These are phyloP conservation scores for Colletotrichum sp. DNA, from an alignment of 2,329 filamentous ascomycete genomes.

Conservation along the genomic window DNA sequence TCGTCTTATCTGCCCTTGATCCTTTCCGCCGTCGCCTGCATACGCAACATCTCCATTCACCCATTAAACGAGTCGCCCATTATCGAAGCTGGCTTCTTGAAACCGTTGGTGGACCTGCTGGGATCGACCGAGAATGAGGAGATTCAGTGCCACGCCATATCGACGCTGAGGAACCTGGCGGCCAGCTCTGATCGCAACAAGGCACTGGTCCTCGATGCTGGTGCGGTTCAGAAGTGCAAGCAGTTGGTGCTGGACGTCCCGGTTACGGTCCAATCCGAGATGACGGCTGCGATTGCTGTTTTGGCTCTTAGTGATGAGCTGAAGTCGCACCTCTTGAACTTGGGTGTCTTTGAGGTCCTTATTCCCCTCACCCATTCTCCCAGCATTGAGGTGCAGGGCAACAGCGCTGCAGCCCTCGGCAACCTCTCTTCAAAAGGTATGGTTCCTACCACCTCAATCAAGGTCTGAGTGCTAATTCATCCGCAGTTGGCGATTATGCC, in stretches of 20 bases:
- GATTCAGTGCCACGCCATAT: slow-evolving; percentile 98
- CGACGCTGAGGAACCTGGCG: slow-evolving; percentile 91
- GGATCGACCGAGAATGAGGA: slow-evolving; percentile 98
- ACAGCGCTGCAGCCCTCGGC: slow-evolving; percentile 93
- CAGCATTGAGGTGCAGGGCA: slow-evolving; percentile 97
- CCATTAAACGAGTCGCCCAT: slow-evolving; percentile 97
- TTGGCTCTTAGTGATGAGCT: slow-evolving; percentile 94
- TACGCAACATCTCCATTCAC: slow-evolving; percentile 98
- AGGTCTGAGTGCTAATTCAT: slow-evolving; percentile 12
- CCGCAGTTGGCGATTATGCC: slow-evolving; percentile 88
- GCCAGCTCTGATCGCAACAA: slow-evolving; percentile 98
- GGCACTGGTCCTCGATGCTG: slow-evolving; percentile 93
- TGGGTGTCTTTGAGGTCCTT: slow-evolving; percentile 94
- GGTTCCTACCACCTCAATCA: slow-evolving; percentile 21
- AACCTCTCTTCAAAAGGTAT: slow-evolving; percentile 97
- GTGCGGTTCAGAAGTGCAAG: slow-evolving; percentile 98
- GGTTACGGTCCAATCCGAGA: slow-evolving; percentile 94
- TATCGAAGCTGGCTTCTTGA: slow-evolving; percentile 95
- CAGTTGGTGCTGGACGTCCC: slow-evolving; percentile 93
- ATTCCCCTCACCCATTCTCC: slow-evolving; percentile 94
- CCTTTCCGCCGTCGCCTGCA: slow-evolving; percentile 95
- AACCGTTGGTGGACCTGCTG: slow-evolving; percentile 89
- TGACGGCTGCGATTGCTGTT: slow-evolving; percentile 99
- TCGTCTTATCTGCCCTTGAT: slow-evolving; percentile 96
- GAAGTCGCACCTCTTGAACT: slow-evolving; percentile 86